These are phyloP conservation scores for Amanita pseudoporphyria DNA, from an alignment of 768 basidiomycete species.

Conservation along the genomic window DNA sequence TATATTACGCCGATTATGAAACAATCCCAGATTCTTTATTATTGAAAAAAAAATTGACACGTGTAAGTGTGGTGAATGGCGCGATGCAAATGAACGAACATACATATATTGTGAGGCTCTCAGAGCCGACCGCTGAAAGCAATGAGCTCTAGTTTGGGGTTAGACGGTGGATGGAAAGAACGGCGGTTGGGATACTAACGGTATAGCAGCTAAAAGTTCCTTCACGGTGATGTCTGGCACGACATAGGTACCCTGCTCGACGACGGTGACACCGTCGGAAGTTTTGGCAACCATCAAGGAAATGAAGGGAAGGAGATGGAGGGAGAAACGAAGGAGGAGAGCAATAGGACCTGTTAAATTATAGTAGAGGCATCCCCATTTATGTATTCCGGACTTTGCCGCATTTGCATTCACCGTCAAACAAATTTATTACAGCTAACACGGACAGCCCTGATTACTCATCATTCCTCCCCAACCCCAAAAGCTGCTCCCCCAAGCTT, in stretches of 20 bases:
- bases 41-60: background rate
- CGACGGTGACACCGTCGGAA: conserved; percentile 17
- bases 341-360: no score
- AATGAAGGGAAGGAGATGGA: conserved; percentile 3
- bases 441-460: background rate
- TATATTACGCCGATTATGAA: conserved; percentile 59
- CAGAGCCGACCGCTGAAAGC: conserved; percentile 84
- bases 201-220: conserved; percentile 76
- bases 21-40: conserved; percentile 60
- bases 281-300: background rate
- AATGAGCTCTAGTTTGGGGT: conserved; percentile 52
- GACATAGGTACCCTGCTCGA: conserved; percentile 49
- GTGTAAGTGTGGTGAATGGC: background rate
- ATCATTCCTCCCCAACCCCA: background rate
- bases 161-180: background rate
- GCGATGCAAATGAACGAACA: conserved; percentile 15
- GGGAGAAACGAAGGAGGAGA: no score
- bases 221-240: conserved; percentile 87
- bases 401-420: background rate
- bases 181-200: conserved; percentile 39
- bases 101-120: conserved; percentile 74
- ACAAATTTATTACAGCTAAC: background rate
- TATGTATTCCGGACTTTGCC: conserved; percentile 1
- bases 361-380: background rate
- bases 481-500: background rate